Evolutionary conservation across 306 rosid species (phyloP).

Genomic region (Acacia acuminata): DNA sequence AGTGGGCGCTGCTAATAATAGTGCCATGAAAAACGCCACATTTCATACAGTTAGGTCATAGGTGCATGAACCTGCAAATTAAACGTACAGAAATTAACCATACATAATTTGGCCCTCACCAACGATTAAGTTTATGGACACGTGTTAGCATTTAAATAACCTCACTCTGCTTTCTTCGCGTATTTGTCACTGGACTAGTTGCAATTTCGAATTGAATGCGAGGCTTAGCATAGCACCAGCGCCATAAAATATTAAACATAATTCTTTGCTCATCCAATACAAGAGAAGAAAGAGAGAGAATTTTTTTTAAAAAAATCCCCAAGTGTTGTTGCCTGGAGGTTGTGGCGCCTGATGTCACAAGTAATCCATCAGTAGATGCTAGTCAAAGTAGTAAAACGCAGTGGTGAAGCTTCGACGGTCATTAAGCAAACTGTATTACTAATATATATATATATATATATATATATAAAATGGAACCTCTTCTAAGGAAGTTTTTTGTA

Average conservation of each 20-base stretch:
- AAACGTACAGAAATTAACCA: conserved; percentile 11
- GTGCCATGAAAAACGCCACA: conserved; percentile 18
- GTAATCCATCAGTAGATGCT: neutral
- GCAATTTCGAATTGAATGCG: neutral
- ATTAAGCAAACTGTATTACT: neutral
- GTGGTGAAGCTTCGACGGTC: neutral
- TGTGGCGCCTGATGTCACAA: neutral
- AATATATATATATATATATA: too few species aligned
- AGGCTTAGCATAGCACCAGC: neutral
- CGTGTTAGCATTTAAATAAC: neutral
- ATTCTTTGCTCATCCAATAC: neutral
- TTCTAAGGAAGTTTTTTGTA: too few species aligned
- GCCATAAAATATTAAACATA: neutral
- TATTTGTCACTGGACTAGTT: neutral
- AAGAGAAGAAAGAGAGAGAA: neutral
- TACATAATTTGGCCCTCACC: conserved; percentile 22
- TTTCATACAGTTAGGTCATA: neutral
- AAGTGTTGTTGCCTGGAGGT: neutral
- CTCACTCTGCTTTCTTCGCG: neutral
- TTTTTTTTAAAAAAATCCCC: neutral
- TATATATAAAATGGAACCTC: too few species aligned
- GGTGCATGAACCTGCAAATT: conserved; percentile 34
- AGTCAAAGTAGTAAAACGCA: neutral
- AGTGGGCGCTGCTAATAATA: neutral
- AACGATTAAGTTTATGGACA: conserved; percentile 9